Conservation (phyloP, 169 alveolate genomes). For the Sarcocystis neurona region DNA sequence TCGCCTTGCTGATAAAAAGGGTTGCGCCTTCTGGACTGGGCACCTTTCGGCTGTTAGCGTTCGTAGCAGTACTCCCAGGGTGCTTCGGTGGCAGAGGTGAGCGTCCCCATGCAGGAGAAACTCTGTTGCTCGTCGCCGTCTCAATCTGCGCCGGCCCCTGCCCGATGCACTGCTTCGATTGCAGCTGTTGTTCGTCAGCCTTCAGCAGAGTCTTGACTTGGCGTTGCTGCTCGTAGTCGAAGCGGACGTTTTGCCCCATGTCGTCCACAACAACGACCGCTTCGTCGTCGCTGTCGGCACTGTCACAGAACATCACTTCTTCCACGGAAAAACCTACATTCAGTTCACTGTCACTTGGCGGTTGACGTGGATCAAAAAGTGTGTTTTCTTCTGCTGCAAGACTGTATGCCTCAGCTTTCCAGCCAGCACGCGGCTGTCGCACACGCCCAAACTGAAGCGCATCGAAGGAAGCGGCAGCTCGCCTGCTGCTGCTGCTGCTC, state of each 20-base stretch:
- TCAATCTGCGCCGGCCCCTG: not conserved
- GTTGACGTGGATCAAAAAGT: not conserved
- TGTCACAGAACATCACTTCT: too few relatives aligned
- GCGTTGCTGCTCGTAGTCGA: not conserved
- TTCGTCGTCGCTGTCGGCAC: not conserved
- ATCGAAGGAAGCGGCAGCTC: not conserved
- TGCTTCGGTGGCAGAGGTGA: not conserved
- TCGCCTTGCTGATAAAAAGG: too few relatives aligned
- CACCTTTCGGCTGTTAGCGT: not conserved
- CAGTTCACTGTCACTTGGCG: not conserved
- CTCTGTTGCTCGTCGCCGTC: not conserved
- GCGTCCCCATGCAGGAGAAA: not conserved
- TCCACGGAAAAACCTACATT: not conserved
- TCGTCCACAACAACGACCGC: constrained; percentile 11
- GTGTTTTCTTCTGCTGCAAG: not conserved
- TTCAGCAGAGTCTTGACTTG: not conserved
- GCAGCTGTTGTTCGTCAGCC: constrained; percentile 3
- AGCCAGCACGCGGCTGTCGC: not conserved
- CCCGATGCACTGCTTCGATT: not conserved
- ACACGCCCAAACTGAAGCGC: constrained; percentile 13
- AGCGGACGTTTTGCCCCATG: not conserved
- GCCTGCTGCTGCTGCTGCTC: not conserved
- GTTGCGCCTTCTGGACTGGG: too few relatives aligned
- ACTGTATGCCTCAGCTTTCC: not conserved
- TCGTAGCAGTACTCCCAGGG: not conserved